Evolutionary conservation across 768 basidiomycete genomes (phyloP), one percentile per base, ranked within the genome.

Genomic region (Boletus insuetus): DNA sequence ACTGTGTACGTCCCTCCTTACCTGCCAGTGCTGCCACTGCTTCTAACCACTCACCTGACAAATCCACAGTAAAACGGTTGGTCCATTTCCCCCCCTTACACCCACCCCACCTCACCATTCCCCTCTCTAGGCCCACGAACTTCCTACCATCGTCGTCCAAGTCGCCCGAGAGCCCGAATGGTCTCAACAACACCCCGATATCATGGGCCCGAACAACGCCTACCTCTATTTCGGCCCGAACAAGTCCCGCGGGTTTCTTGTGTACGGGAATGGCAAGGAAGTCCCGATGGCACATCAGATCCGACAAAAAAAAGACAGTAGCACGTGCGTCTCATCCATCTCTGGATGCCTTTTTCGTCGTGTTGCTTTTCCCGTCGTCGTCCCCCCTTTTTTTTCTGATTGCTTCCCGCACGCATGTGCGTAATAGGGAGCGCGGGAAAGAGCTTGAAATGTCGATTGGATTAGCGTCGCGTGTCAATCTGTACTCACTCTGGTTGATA

Each of bases 191-290:
- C 83, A 89, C 64, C 81, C 82, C 22, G 78, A 74, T 45, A 83
- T 90, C 58, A 85, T 89, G 83, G 89, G 89, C n/a, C 89, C 89
- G n/a, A 81, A 78, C 55, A 86, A 81, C 39, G 83, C 89, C 6
- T 89, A 79, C 66, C 80, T 90, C 57, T 91, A 89, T 64, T 83
- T 91, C 55, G 89, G 89, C 1, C 87, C 89, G 6, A 75, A 75
- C 40, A 79, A 75, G 51, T 61, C 76, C 3, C 79, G 81, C 5
- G 89, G 89, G 3, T 83, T 83, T 61, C 71, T 90, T 49, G 78
- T 81, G 41, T 90, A 89, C 53, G 89, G 89, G 4, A 87, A 85
- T 54, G 82, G 81, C 57, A 73, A 75, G 20, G 77, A 77, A 29
- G 66, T 78, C 39, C 71, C 78, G 7, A 91, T 92, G 89, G 67